Percentiles rank a stretch among this genome's conserved stretches.
These are phyloP conservation scores for Thielaviopsis ethacetica DNA, from an alignment of 2,329 filamentous ascomycete genomes.

Conservation along the genomic window DNA sequence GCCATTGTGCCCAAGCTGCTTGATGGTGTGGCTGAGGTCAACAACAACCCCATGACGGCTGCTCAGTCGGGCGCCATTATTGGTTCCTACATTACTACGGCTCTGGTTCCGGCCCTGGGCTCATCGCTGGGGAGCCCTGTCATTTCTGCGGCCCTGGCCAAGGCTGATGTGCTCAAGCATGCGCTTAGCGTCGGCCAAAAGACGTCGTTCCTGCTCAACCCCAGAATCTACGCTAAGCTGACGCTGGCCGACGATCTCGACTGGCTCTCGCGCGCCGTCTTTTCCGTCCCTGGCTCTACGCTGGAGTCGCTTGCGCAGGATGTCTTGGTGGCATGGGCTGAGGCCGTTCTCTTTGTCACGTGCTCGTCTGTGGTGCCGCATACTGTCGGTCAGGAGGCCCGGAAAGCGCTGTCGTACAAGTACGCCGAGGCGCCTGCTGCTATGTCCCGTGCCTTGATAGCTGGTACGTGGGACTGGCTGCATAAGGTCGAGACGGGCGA, in stretches of 20 bases:
- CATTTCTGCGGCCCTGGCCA: slow-evolving; percentile 29
- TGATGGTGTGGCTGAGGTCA: slow-evolving; percentile 61
- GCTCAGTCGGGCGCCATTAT: slow-evolving; percentile 72
- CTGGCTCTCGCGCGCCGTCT: slow-evolving; percentile 61
- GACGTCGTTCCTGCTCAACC: slow-evolving; percentile 72
- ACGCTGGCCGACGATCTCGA: slow-evolving; percentile 55
- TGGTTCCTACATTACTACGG: slow-evolving; percentile 57
- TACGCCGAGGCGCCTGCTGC: slow-evolving; percentile 43
- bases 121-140: slow-evolving; percentile 37
- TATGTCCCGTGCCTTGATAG: slow-evolving; percentile 47
- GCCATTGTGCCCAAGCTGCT: slow-evolving; percentile 38
- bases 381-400: slow-evolving; percentile 46
- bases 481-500: slow-evolving; percentile 49
- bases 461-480: slow-evolving; percentile 69
- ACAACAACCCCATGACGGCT: slow-evolving; percentile 60
- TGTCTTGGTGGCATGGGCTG: slow-evolving; percentile 59
- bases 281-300: slow-evolving; percentile 40
- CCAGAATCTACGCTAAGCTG: slow-evolving; percentile 71
- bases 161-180: slow-evolving; percentile 46
- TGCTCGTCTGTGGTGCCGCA: slow-evolving; percentile 45
- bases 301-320: slow-evolving; percentile 29
- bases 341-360: slow-evolving; percentile 67
- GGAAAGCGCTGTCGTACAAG: slow-evolving; percentile 41
- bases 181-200: slow-evolving; percentile 59
- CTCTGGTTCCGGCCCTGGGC: slow-evolving; percentile 41